These are phyloP conservation scores for Thozetella sp. DNA, from an alignment of 495 filamentous ascomycete genomes.

Conservation along the genomic window DNA sequence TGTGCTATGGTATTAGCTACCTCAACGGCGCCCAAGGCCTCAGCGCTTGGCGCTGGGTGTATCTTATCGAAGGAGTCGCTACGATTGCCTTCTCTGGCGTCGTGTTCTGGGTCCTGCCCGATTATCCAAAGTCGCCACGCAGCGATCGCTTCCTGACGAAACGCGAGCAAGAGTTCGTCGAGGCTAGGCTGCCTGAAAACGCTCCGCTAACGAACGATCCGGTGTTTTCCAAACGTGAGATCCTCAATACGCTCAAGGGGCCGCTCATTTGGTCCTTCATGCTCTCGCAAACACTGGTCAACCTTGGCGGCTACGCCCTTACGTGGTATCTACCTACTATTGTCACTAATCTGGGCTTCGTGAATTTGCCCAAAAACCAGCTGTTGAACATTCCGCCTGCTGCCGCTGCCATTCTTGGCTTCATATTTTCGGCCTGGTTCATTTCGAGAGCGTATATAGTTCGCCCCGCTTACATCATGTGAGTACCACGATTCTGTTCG, in stretches of 20 bases:
- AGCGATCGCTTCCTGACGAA: slow-evolving; percentile 34
- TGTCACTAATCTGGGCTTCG: slow-evolving; percentile 30
- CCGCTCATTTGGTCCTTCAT: slow-evolving; percentile 29
- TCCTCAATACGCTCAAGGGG: slow-evolving; percentile 30
- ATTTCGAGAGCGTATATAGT: slow-evolving; percentile 11
- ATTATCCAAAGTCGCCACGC: slow-evolving; percentile 28
- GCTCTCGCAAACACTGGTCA: slow-evolving; percentile 29
- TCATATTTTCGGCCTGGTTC: slow-evolving; percentile 23
- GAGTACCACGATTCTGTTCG: too few species aligned
- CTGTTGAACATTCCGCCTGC: slow-evolving; percentile 30
- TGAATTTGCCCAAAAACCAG: slow-evolving; percentile 28
- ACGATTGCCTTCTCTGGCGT: slow-evolving; percentile 33
- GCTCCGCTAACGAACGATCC: slow-evolving; percentile 31
- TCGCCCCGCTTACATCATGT: slow-evolving; percentile 19
- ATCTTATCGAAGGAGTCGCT: slow-evolving; percentile 35
- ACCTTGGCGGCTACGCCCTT: slow-evolving; percentile 27
- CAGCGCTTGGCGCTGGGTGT: slow-evolving; percentile 40
- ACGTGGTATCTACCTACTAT: slow-evolving; percentile 31
- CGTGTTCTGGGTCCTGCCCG: slow-evolving; percentile 34
- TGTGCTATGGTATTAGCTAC: slow-evolving; percentile 32
- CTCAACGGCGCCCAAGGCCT: slow-evolving; percentile 26
- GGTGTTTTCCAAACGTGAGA: slow-evolving; percentile 33
- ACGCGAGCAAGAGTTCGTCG: slow-evolving; percentile 40
- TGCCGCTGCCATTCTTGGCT: slow-evolving; percentile 17
- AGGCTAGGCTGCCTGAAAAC: slow-evolving; percentile 38